Base-by-base conservation (phyloP, 2,329 filamentous ascomycete species). In the Colletotrichum filicis region DNA sequence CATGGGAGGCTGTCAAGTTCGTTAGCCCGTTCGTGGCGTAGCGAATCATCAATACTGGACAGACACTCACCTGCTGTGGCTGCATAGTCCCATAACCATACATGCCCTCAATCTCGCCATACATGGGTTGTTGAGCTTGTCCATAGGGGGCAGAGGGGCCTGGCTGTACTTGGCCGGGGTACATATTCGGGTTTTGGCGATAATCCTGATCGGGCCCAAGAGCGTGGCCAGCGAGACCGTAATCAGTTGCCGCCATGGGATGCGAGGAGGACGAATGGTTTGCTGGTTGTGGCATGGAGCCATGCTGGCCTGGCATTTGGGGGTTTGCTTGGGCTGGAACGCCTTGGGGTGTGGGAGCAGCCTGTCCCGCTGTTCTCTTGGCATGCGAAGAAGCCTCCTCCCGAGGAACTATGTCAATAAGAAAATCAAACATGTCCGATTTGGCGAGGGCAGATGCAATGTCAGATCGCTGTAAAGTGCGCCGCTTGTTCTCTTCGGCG, bases 371-470 rank as follows among this genome's bases (percentile, higher is more conserved):
- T 56, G 92, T 88, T 76, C 95, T 89, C 86, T 98, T 98, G 53
- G 95, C 91, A 80, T 95, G 95, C 26, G 93, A 92, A 11, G 94
- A 90, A 46, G 96, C 95, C 83, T 99, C 97, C 82, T 99, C 97
- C 65, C 97, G 92, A 4, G 97, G 97, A 6, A 99, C 97, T 74
- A 99, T 99, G 81, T 99, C 97, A 81, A 99, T 99, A 73, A 99
- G 88, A 85, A 99, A 99, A 85, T 99, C 97, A 83, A 99, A 99
- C 97, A 99, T 99, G 85, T 99, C 97, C 26, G 95, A 98, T 85
- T 99, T 99, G 73, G 95, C 94, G 28, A 99, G 88, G 16, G 97
- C 97, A 12, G 95, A 97, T 26, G 97, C 97, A 81, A 99, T 99
- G 80, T 99, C 97, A 70, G 95, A 98, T 63, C 97, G 92, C 84